Conservation (phyloP, 495 filamentous ascomycete genomes). For the Aspergillus funiculosus region DNA sequence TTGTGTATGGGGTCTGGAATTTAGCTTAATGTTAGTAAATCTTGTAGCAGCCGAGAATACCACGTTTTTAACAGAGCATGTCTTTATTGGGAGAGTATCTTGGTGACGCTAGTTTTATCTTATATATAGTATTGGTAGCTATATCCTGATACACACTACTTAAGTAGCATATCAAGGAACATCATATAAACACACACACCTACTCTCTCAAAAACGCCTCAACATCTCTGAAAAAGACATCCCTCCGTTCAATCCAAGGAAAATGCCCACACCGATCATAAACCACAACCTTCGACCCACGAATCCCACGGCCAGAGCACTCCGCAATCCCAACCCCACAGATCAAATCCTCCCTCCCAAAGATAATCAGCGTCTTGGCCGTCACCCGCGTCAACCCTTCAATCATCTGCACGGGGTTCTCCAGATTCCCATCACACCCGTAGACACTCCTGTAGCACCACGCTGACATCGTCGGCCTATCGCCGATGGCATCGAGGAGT, state of each 20-base stretch:
- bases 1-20: conserved; percentile 15
- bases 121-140: not conserved
- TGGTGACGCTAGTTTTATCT: too few relatives aligned
- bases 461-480: conserved; percentile 3
- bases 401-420: conserved; percentile 12
- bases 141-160: too few relatives aligned
- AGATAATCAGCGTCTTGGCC: conserved; percentile 20
- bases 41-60: conserved; percentile 7
- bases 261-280: conserved; percentile 24
- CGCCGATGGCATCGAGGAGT: conserved; percentile 10
- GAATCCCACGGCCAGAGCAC: conserved; percentile 10
- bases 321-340: conserved; percentile 15
- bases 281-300: conserved; percentile 2
- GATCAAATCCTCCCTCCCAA: conserved; percentile 17
- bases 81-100: too few relatives aligned
- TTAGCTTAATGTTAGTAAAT: conserved; percentile 17
- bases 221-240: conserved; percentile 15
- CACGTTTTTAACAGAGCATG: not conserved
- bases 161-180: not conserved
- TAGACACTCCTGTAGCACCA: conserved; percentile 15
- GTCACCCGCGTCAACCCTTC: conserved; percentile 10
- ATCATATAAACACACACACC: not conserved
- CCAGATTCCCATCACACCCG: conserved; percentile 8
- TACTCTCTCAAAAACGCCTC: conserved; percentile 11
- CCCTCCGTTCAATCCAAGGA: conserved; percentile 20